These are phyloP conservation scores for Nemania sp. DNA, from an alignment of 2,329 filamentous ascomycete genomes.

Conservation along the genomic window DNA sequence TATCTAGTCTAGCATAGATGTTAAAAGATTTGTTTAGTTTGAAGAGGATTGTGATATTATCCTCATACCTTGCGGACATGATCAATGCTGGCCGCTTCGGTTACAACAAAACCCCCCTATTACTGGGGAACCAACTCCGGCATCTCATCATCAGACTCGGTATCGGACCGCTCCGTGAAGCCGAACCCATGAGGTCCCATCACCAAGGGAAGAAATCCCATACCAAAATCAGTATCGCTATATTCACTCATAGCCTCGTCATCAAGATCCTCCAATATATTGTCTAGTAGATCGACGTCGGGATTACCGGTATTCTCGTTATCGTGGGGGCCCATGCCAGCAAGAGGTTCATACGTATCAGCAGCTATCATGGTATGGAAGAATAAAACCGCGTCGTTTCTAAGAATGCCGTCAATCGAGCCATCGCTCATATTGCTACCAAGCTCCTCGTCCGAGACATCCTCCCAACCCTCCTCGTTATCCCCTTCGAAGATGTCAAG, in stretches of 20 bases:
- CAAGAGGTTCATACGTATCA: neutral
- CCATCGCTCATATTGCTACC: constrained; percentile 9
- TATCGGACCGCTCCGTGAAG: neutral
- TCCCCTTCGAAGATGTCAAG: neutral
- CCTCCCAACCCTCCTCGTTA: constrained; percentile 29
- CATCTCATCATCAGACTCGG: constrained; percentile 10
- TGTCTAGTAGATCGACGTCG: neutral
- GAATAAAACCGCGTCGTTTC: neutral
- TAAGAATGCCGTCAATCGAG: neutral
- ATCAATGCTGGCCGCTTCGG: neutral
- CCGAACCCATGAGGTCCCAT: neutral
- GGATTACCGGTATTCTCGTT: neutral
- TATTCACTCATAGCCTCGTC: constrained; percentile 1
- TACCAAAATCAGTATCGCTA: neutral
- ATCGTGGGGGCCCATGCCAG: neutral
- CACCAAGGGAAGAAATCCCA: neutral
- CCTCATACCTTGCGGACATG: neutral
- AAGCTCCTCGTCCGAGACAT: constrained; percentile 28
- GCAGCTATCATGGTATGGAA: constrained; percentile 6
- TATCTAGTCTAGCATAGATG: neutral
- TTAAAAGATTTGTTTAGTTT: neutral
- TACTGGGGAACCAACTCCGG: neutral
- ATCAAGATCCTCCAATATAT: constrained; percentile 3
- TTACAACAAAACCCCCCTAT: neutral
- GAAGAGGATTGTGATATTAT: neutral